These are phyloP conservation scores for Dryas alaskensis DNA, from an alignment of 306 rosid genomes.

Conservation along the genomic window DNA sequence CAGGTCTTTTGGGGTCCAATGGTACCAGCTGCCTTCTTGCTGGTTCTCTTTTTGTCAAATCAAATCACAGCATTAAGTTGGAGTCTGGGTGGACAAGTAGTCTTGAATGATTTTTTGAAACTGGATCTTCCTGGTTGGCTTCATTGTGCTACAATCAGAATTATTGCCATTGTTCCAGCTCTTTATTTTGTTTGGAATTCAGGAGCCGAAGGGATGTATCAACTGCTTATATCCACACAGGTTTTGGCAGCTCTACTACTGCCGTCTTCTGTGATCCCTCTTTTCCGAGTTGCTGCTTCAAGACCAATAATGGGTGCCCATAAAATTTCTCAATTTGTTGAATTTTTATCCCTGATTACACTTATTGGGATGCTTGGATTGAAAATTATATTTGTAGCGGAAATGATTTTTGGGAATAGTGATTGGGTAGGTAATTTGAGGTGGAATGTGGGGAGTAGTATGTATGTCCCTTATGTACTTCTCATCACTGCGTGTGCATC, in stretches of 20 bases:
- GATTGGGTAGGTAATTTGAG: constrained; percentile 78
- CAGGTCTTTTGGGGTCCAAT: constrained; percentile 74
- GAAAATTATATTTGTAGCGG: constrained; percentile 71
- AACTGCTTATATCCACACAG: constrained; percentile 77
- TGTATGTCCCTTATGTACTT: constrained; percentile 55
- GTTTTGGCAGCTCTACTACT: constrained; percentile 78
- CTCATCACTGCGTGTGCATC: constrained; percentile 51
- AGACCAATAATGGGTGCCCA: constrained; percentile 78
- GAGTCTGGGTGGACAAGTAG: constrained; percentile 79
- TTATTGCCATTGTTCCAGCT: constrained; percentile 79
- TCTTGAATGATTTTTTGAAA: constrained; percentile 64
- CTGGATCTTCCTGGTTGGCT: constrained; percentile 95
- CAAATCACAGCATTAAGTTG: constrained; percentile 68
- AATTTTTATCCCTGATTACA: constrained; percentile 55
- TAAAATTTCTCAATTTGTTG: constrained; percentile 70
- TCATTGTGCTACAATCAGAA: constrained; percentile 84
- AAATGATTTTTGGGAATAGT: constrained; percentile 85
- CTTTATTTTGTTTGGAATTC: constrained; percentile 85
- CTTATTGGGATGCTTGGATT: constrained; percentile 83
- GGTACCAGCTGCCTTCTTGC: constrained; percentile 53
- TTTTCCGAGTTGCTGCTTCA: constrained; percentile 78
- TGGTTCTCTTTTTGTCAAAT: constrained; percentile 72
- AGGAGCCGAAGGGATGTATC: constrained; percentile 94
- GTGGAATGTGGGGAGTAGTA: constrained; percentile 61
- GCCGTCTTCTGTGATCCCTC: constrained; percentile 92